phyloP scores from a whole-genome alignment of 208 protist species.

The Strigomonas culicis region DNA sequence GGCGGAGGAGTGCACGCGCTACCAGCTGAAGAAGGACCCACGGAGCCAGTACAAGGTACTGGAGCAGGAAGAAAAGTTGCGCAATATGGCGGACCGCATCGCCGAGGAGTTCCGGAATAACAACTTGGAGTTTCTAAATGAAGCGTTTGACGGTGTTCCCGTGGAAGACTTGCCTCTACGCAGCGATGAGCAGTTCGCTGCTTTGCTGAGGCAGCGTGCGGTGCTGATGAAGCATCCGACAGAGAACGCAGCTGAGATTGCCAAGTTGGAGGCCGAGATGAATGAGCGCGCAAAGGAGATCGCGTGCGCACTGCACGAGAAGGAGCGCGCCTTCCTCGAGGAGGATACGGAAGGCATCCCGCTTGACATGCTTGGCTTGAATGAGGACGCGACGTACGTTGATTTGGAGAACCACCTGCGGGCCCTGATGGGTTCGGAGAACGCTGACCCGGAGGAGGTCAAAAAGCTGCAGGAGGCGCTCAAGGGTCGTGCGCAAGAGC shows the following conservation, averaged over 20 bases:
- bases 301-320: slow-evolving; percentile 41
- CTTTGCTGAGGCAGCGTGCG: slow-evolving; percentile 20
- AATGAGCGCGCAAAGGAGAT: slow-evolving; percentile 34
- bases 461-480: slow-evolving; percentile 28
- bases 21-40: slow-evolving; percentile 50
- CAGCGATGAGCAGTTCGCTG: slow-evolving; percentile 23
- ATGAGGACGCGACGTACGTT: slow-evolving; percentile 41
- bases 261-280: slow-evolving; percentile 23
- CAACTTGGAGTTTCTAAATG: slow-evolving; percentile 36
- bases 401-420: slow-evolving; percentile 40
- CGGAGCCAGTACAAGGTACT: slow-evolving; percentile 46
- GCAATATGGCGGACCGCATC: slow-evolving; percentile 24
- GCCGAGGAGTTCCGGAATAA: slow-evolving; percentile 13
- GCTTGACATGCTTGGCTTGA: slow-evolving; percentile 44
- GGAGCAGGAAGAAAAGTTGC: slow-evolving; percentile 35
- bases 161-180: slow-evolving; percentile 29
- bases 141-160: slow-evolving; percentile 37
- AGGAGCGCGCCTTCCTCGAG: slow-evolving; percentile 54
- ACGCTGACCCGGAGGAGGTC: slow-evolving; percentile 16
- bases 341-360: slow-evolving; percentile 32
- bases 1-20: slow-evolving; percentile 27
- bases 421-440: slow-evolving; percentile 14
- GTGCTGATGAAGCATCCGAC: slow-evolving; percentile 19
- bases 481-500: slow-evolving; percentile 31
- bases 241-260: slow-evolving; percentile 15